Evolutionary conservation across 176 grass and related monocot species (phyloP), one percentile per base, ranked within the genome.

Genomic region (Pontederia crassipes): DNA sequence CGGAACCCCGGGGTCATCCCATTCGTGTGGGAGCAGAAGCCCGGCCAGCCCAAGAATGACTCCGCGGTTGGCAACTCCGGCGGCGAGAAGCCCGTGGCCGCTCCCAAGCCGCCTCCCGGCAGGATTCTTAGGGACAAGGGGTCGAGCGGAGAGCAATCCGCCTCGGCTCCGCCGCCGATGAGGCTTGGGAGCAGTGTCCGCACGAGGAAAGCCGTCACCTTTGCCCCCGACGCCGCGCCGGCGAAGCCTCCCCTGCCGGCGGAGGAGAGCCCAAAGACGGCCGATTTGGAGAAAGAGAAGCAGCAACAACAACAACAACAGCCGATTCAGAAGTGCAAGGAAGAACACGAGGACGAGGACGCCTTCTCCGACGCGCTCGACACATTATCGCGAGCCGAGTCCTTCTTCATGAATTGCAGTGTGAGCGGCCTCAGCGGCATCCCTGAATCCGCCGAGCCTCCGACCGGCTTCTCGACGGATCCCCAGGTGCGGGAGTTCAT

Each of bases 321-420:
- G 47, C 20, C 62, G 2, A 12, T 68, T 5, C 35, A 28, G 14
- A 49, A 52, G 24, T 64, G 77, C 6, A 62, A 67, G 48, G 71
- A 20, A 47, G 59, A 57, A 10, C 80, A 82, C 11, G 86, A 87
- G 0, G 92, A 97, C 1, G 84, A 97, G 0, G 94, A 98, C 17
- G 46, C 72, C n/a, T 98, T 93, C 80, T 89, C 88, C 12, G 94
- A 98, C 74, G 94, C 88, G 49, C 85, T 81, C 17, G 94, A 98
- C 66, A 84, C 88, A 52, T 80, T 98, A 49, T 93, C 94, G 2
- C 77, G 85, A 13, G 67, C 84, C 0, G 88, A 86, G 46, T 98
- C 94, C 26, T 81, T 83, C 54, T 70, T 89, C 71, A 85, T 98
- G 79, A 98, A 93, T 71, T 98, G 94, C 82, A 98, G 88, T 49